These are phyloP conservation scores for Phytophthora citrophthora DNA, from an alignment of 352 stramenopile species.

Conservation along the genomic window DNA sequence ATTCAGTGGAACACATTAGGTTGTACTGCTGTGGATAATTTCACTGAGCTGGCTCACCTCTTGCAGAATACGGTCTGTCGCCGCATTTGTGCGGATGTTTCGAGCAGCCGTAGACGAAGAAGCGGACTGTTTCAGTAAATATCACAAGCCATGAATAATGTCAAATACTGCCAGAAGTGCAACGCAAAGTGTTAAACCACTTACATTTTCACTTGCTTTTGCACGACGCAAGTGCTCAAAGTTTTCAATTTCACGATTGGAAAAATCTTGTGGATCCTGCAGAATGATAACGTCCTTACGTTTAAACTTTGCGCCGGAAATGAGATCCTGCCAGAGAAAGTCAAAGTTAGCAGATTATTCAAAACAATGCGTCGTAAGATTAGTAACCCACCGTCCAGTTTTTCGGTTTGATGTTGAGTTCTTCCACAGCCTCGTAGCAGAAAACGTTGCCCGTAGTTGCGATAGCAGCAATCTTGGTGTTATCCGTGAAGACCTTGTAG, in stretches of 20 bases:
- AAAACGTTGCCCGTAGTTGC: conserved; percentile 95
- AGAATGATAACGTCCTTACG: conserved; percentile 95
- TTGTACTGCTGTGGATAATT: no score
- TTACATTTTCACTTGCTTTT: conserved; percentile 53
- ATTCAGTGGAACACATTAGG: no score
- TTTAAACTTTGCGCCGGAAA: conserved; percentile 93
- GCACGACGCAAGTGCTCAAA: conserved; percentile 94
- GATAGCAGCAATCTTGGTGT: conserved; percentile 86
- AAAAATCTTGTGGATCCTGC: conserved; percentile 94
- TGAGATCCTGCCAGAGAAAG: conserved; percentile 81
- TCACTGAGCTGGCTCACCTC: conserved; percentile 38
- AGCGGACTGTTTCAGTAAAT: conserved; percentile 16
- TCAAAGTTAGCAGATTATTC: conserved; percentile 18
- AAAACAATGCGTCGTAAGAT: not conserved
- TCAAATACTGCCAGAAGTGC: not conserved
- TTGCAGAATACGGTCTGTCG: conserved; percentile 83
- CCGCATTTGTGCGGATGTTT: conserved; percentile 86
- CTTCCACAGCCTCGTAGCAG: conserved; percentile 96
- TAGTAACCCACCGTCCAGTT: conserved; percentile 88
- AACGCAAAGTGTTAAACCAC: not conserved
- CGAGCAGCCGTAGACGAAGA: conserved; percentile 21
- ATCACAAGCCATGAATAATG: not conserved
- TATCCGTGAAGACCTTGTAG: conserved; percentile 95
- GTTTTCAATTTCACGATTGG: conserved; percentile 96
- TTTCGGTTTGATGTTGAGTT: conserved; percentile 99